Evolutionary conservation across 257 asterid genomes (phyloP).

Genomic region (Plectranthus barbatus): DNA sequence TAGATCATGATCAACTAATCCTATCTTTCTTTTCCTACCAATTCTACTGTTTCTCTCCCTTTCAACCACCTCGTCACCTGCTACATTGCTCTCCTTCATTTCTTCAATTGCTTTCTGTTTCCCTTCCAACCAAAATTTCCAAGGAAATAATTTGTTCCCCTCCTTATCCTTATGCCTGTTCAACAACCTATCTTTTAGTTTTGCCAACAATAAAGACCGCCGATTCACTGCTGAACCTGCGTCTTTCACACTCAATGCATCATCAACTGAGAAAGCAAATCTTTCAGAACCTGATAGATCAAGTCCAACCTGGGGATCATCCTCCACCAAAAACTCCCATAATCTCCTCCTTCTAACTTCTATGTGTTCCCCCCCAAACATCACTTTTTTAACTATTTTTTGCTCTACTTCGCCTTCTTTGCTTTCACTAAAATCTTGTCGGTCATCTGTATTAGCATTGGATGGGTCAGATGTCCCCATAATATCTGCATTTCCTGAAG

Average conservation of each 20-base stretch:
- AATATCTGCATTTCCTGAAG: slow-evolving; percentile 28
- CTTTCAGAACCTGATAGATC: slow-evolving; percentile 96
- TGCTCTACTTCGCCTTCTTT: slow-evolving; percentile 31
- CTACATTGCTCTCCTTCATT: slow-evolving; percentile 35
- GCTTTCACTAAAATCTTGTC: slow-evolving; percentile 19
- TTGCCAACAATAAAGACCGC: slow-evolving; percentile 69
- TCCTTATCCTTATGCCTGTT: slow-evolving; percentile 70
- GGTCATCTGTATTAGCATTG: slow-evolving; percentile 10
- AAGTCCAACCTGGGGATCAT: slow-evolving; percentile 73
- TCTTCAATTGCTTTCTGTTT: slow-evolving; percentile 46
- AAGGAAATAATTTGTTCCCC: slow-evolving; percentile 54
- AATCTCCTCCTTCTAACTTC: slow-evolving; percentile 79
- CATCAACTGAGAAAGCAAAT: slow-evolving; percentile 89
- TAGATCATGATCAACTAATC: slow-evolving; percentile 67
- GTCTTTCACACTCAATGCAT: slow-evolving; percentile 69
- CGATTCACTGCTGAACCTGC: slow-evolving; percentile 78
- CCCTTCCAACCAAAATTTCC: slow-evolving; percentile 80
- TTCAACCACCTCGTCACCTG: slow-evolving; percentile 34
- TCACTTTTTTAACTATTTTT: slow-evolving; percentile 47
- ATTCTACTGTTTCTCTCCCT: slow-evolving; percentile 32
- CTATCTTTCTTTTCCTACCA: slow-evolving; percentile 62
- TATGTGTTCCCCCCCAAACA: slow-evolving; percentile 60
- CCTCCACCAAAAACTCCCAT: slow-evolving; percentile 90
- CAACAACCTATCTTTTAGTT: slow-evolving; percentile 70
- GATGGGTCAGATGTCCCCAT: slow-evolving; percentile 25